Evolutionary conservation across 257 asterid genomes (phyloP), one percentile per base, ranked within the genome.

Genomic region (Ocimum tenuiflorum): DNA sequence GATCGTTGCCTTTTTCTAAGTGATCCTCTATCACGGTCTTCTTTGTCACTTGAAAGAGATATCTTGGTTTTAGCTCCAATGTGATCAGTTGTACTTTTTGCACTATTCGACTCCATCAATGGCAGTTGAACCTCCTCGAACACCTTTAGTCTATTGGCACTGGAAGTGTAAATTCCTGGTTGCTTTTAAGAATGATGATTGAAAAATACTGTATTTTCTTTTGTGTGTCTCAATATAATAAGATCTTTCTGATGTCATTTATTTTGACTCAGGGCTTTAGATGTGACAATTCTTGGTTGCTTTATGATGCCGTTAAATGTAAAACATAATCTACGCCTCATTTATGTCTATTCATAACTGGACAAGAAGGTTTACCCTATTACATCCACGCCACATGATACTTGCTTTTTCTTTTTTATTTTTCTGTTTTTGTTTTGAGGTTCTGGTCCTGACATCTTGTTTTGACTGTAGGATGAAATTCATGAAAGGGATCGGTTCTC

Each of bases 401-500:
- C 42, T 13, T 63, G 18, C 65, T 78, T 65, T 64, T 38, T 55
- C n/a, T n/a, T n/a, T n/a, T n/a, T n/a, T n/a, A n/a, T n/a, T n/a
- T n/a, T n/a, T n/a, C n/a, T n/a, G n/a, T n/a, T n/a, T n/a, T n/a
- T n/a, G n/a, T 47, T 58, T 39, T 8, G 38, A 35, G 42, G 45
- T 42, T 22, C 36, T 56, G 43, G 39, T 23, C 65, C 60, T 85
- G 58, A 73, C 69, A 61, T 18, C 35, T 45, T 64, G 38, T 54
- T 77, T 73, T 58, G 65, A 68, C 52, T 66, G 66, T 73, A 94
- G 99, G 99, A 94, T 62, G 99, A 94, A 82, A 90, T 94, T 83
- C 99, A 94, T 69, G 99, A 94, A 81, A 84, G 99, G 81, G 99
- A 94, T 59, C 91, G 96, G 70, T 90, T 77, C 81, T 87, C 99